Evolutionary conservation across 2,329 filamentous ascomycete species (phyloP).

Genomic region (Clathrospora elynae): DNA sequence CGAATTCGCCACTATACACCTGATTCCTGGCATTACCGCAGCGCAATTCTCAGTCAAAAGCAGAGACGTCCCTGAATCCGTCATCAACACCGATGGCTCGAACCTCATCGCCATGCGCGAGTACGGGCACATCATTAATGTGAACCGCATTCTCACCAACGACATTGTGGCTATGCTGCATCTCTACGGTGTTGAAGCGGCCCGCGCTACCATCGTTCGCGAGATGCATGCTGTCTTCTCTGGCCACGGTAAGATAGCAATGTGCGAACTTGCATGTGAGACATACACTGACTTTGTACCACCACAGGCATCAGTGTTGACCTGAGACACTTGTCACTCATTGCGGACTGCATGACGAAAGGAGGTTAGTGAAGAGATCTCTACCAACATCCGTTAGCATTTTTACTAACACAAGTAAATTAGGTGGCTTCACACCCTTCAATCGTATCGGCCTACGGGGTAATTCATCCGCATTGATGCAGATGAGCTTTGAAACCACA

Average conservation of each 20-base stretch:
- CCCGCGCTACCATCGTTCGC: conserved; percentile 80
- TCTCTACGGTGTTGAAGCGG: conserved; percentile 92
- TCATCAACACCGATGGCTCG: conserved; percentile 78
- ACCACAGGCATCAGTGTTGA: conserved; percentile 96
- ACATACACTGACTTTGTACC: too few relatives aligned
- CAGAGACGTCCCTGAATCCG: conserved; percentile 50
- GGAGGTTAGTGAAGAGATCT: too few relatives aligned
- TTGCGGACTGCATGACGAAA: conserved; percentile 97
- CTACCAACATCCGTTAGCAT: too few relatives aligned
- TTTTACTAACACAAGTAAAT: too few relatives aligned
- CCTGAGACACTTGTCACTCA: conserved; percentile 88
- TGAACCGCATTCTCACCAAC: conserved; percentile 86
- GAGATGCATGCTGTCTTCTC: conserved; percentile 87
- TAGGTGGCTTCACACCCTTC: conserved; percentile 88
- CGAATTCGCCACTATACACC: conserved; percentile 80
- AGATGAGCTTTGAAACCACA: conserved; percentile 99
- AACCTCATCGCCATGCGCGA: conserved; percentile 91
- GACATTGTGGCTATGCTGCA: conserved; percentile 84
- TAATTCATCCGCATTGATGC: conserved; percentile 89
- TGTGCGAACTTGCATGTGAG: too few relatives aligned
- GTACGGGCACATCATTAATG: conserved; percentile 83
- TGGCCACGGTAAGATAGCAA: conserved; percentile 84
- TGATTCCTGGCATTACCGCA: conserved; percentile 75
- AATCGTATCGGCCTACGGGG: conserved; percentile 86
- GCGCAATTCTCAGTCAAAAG: conserved; percentile 66